These are phyloP conservation scores for Kodamaea suecica DNA, from an alignment of 1,139 yeast species.

Conservation along the genomic window DNA sequence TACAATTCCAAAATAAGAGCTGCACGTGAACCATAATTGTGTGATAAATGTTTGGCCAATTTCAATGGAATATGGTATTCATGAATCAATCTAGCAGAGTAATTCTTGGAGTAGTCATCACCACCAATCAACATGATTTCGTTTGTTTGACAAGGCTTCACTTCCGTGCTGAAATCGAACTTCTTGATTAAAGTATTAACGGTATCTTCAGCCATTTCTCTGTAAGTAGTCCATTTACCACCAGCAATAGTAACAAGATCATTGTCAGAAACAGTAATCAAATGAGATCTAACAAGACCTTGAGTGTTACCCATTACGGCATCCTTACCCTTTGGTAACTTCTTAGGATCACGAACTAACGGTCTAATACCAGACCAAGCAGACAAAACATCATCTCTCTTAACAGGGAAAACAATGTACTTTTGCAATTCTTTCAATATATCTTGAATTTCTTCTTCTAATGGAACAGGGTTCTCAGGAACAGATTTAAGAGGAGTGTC, in stretches of 20 bases:
- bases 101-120: constrained; percentile 59
- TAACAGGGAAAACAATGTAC: constrained; percentile 84
- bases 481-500: constrained; percentile 77
- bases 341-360: constrained; percentile 81
- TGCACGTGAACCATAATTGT: constrained; percentile 89
- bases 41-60: constrained; percentile 79
- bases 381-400: constrained; percentile 85
- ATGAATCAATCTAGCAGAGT: constrained; percentile 79
- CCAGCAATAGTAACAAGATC: constrained; percentile 90
- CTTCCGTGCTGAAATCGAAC: constrained; percentile 36
- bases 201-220: constrained; percentile 97
- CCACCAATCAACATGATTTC: constrained; percentile 72
- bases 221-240: constrained; percentile 97
- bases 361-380: constrained; percentile 99
- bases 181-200: constrained; percentile 68
- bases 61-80: constrained; percentile 69
- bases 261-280: constrained; percentile 66
- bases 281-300: constrained; percentile 87
- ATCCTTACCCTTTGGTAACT: constrained; percentile 46
- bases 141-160: constrained; percentile 63
- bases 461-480: constrained; percentile 80
- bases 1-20: constrained; percentile 71
- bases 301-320: constrained; percentile 55
- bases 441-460: constrained; percentile 87
- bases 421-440: constrained; percentile 84